A percentile compares a stretch with the other conserved stretches of the same genome.
Conservation (phyloP, 192 early-diverging fungal genomes). For the Helicostylum pulchrum region DNA sequence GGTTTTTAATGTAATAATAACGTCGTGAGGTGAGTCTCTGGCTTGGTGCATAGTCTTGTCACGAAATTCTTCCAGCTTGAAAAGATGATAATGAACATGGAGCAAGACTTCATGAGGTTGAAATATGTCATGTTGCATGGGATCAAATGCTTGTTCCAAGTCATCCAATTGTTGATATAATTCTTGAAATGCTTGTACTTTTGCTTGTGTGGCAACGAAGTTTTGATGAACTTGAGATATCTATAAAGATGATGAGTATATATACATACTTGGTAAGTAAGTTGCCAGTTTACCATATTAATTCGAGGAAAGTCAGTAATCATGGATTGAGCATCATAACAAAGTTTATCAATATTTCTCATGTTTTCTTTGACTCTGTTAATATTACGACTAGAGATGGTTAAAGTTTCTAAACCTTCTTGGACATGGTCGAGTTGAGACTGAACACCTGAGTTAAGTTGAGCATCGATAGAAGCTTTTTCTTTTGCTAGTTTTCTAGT, state of each 20-base stretch:
- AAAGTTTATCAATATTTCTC: constrained; percentile 81
- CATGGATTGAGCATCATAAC: constrained; percentile 79
- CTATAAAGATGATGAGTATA: constrained; percentile 32
- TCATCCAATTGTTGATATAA: constrained; percentile 78
- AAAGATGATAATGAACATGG: constrained; percentile 83
- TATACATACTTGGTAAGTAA: background rate
- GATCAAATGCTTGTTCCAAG: constrained; percentile 64
- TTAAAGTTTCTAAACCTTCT: constrained; percentile 79
- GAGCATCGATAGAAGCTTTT: constrained; percentile 88
- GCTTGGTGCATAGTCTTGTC: constrained; percentile 82
- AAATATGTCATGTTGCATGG: constrained; percentile 60
- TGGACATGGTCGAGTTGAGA: constrained; percentile 87
- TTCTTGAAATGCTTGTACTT: constrained; percentile 84
- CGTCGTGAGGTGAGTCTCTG: constrained; percentile 63
- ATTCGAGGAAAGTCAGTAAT: constrained; percentile 91
- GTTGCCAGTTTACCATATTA: constrained; percentile 59
- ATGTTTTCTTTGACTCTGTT: constrained; percentile 69
- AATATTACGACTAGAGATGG: constrained; percentile 61
- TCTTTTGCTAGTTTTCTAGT: constrained; percentile 85
- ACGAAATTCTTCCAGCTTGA: constrained; percentile 85
- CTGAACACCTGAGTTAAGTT: constrained; percentile 93
- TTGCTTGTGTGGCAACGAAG: constrained; percentile 84
- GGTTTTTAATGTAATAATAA: constrained; percentile 76
- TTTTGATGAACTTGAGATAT: constrained; percentile 94
- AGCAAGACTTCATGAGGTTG: constrained; percentile 78